Conservation (phyloP, 352 stramenopile species). For the Chrysophaeum taylorii region DNA sequence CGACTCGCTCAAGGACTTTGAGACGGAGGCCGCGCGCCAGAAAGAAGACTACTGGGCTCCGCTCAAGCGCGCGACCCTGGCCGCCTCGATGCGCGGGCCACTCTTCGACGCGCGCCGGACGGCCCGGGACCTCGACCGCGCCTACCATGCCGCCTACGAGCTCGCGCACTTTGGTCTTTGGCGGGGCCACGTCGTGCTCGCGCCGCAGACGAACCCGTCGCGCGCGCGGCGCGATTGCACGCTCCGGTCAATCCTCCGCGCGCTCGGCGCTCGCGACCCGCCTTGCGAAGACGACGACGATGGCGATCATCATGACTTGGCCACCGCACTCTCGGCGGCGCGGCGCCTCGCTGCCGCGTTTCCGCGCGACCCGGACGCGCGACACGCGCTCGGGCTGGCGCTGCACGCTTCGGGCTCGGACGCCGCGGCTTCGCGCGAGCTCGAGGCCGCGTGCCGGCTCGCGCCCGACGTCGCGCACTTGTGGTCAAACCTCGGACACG, state of each 20-base stretch:
- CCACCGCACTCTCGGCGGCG: too few species aligned
- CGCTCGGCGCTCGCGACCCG: too few species aligned
- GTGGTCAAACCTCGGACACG: conserved; percentile 8
- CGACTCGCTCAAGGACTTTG: conserved; percentile 20
- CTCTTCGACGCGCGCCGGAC: conserved; percentile 27
- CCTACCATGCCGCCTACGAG: conserved; percentile 25
- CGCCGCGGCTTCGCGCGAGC: not conserved
- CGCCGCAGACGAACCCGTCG: not conserved
- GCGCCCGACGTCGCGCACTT: not conserved
- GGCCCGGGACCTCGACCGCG: conserved; percentile 21
- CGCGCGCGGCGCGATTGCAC: too few species aligned
- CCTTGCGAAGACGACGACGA: not conserved
- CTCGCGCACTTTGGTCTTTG: not conserved
- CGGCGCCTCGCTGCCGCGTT: not conserved
- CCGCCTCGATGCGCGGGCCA: not conserved
- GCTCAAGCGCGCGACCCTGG: not conserved
- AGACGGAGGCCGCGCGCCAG: conserved; percentile 24
- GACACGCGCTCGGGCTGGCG: not conserved
- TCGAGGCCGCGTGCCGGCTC: not conserved
- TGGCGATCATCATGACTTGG: not conserved
- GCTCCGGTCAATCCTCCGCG: not conserved
- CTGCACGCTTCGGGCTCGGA: not conserved
- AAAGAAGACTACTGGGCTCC: not conserved
- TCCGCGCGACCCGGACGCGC: conserved; percentile 1
- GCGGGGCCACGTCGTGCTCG: not conserved